Evolutionary conservation across 352 stramenopile species (phyloP).

Genomic region (Pseudoperonospora humuli): DNA sequence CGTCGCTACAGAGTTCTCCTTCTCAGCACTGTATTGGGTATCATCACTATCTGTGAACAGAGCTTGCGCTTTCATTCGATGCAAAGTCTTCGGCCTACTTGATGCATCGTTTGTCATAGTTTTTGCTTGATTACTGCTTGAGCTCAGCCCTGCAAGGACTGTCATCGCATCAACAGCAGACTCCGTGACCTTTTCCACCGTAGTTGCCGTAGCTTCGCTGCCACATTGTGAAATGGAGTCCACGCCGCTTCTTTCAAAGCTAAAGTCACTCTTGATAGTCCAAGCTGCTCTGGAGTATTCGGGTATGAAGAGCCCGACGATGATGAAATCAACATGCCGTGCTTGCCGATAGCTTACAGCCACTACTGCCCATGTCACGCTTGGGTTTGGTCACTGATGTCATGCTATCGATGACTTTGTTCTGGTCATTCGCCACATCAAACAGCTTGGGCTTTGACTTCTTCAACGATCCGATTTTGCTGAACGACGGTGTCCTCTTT

Average conservation of each 20-base stretch:
- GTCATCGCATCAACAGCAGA: slow-evolving; percentile 16
- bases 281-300: slow-evolving; percentile 46
- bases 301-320: slow-evolving; percentile 56
- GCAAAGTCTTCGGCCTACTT: slow-evolving; percentile 15
- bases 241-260: slow-evolving; percentile 49
- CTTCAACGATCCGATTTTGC: slow-evolving; percentile 10
- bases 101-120: not conserved
- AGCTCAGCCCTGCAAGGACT: slow-evolving; percentile 16
- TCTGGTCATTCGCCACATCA: slow-evolving; percentile 1
- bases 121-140: slow-evolving; percentile 9
- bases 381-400: slow-evolving; percentile 33
- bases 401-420: not conserved
- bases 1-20: slow-evolving; percentile 4
- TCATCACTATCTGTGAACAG: slow-evolving; percentile 22
- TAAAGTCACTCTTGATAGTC: slow-evolving; percentile 27
- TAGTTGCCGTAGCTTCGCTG: slow-evolving; percentile 3
- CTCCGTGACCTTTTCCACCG: slow-evolving; percentile 11
- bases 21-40: slow-evolving; percentile 1
- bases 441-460: slow-evolving; percentile 9
- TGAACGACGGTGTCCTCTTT: slow-evolving; percentile 1
- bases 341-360: slow-evolving; percentile 12
- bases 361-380: slow-evolving; percentile 1
- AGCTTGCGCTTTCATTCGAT: slow-evolving; percentile 27
- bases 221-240: slow-evolving; percentile 24
- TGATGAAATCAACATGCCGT: slow-evolving; percentile 61